Percentiles rank a stretch among this genome's conserved stretches.
phyloP scores from a whole-genome alignment of 2,329 filamentous ascomycete species.

The Chaetomium sp. region DNA sequence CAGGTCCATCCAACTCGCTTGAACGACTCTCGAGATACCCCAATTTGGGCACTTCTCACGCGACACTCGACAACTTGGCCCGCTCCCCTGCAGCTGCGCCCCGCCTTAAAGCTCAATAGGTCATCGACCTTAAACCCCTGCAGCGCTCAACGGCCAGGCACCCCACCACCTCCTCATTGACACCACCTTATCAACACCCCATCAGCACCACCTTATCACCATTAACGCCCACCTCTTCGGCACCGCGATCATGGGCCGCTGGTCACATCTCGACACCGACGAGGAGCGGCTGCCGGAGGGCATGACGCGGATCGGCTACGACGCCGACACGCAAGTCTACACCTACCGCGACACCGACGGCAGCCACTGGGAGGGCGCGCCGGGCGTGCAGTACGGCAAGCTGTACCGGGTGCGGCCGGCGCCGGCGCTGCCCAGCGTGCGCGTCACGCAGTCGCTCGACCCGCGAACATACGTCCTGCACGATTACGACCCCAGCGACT shows the following conservation, averaged over 20 bases:
- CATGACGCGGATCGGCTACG: slow-evolving; percentile 58
- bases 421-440: slow-evolving; percentile 13
- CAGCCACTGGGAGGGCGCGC: slow-evolving; percentile 52
- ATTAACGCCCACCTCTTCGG: not conserved
- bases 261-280: slow-evolving; percentile 50
- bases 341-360: slow-evolving; percentile 54
- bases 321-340: slow-evolving; percentile 57
- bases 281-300: slow-evolving; percentile 57
- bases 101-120: not conserved
- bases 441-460: no score
- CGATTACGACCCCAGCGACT: not conserved
- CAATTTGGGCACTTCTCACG: not conserved
- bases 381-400: slow-evolving; percentile 53
- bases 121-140: no score
- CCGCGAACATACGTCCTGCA: slow-evolving; percentile 25
- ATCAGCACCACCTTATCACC: not conserved
- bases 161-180: no score
- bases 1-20: not conserved
- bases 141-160: not conserved
- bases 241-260: slow-evolving; percentile 44
- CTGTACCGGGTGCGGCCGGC: slow-evolving; percentile 21
- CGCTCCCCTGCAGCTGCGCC: not conserved
- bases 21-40: not conserved
- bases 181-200: no score
- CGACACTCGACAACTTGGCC: not conserved